Base-by-base conservation (phyloP, 176 grass and related monocot species). In the Elaeis guineensis region DNA sequence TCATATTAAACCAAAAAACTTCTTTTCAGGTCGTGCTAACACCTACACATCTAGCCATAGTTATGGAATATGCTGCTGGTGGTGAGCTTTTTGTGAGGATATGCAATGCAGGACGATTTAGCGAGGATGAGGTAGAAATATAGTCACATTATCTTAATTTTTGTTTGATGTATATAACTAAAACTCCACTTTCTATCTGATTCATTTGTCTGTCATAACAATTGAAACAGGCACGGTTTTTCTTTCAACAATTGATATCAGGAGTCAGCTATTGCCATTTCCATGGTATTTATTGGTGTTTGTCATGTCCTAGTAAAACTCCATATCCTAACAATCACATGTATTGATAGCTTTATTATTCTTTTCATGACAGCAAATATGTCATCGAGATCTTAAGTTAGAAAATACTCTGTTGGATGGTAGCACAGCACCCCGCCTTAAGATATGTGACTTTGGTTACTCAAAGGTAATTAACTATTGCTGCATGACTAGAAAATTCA, bases 401-500 rank as follows among this genome's bases (percentile, higher is more conserved):
- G 91, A 96, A 85, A 96, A 96, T 55, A 96, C 91, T 55, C 91
- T 96, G 52, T 74, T 96, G 75, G 91, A 96, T 72, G 91, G 86
- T 9, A 96, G 91, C 63, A 22, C 71, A 50, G 91, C 87, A 3
- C 91, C 91, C 17, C 86, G 91, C 51, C 77, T 95, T 35, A 95
- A 95, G 86, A 95, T 95, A 59, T 96, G 91, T 25, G 91, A 96
- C 87, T 96, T 96, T 17, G 91, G 91, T 74, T 96, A 96, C 64
- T 96, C 91, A 44, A 96, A 96, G 81, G 91, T 96, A 84, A 23
- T 18, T 32, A 6, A 67, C 21, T 28, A 5, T 28, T 54, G 26
- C 16, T 19, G n/a, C 20, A 25, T 19, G 35, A 20, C 19, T 2
- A 16, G 49, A 17, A 12, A 15, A 16, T 23, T 21, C 49, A 21